phyloP scores from a whole-genome alignment of 1,284 basidiomycete genomes.

The Sanghuangporus baumii region DNA sequence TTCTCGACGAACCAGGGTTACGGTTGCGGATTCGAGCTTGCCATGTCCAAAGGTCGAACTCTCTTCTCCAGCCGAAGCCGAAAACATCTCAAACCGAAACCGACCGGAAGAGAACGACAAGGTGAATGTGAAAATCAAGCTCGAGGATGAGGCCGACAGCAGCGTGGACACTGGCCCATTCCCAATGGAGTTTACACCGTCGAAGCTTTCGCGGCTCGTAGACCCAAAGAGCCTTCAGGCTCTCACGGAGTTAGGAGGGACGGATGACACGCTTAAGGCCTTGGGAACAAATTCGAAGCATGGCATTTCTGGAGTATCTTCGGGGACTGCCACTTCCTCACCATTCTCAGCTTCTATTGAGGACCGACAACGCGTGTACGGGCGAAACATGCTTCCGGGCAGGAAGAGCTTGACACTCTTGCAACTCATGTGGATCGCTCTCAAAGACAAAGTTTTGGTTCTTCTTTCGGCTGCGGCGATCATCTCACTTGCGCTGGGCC shows the following conservation, averaged over 20 bases:
- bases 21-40: not conserved
- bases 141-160: constrained; percentile 22
- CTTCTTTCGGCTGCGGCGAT: constrained; percentile 88
- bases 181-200: constrained; percentile 71
- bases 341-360: constrained; percentile 48
- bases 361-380: constrained; percentile 73
- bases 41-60: not conserved
- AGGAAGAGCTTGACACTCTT: constrained; percentile 77
- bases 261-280: constrained; percentile 58
- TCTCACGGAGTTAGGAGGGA: constrained; percentile 73
- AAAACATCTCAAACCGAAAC: not conserved
- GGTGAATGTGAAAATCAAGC: not conserved
- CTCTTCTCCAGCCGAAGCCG: not conserved
- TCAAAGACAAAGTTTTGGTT: constrained; percentile 94
- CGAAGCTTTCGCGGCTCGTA: constrained; percentile 77
- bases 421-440: constrained; percentile 87
- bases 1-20: constrained; percentile 10
- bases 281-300: constrained; percentile 65
- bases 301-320: constrained; percentile 40
- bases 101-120: not conserved
- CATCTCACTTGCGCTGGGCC: constrained; percentile 56
- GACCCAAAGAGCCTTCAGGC: constrained; percentile 80
- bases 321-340: constrained; percentile 17
- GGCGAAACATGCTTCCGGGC: constrained; percentile 76
- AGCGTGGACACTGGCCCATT: constrained; percentile 20